A percentile compares a stretch with the other conserved stretches of the same genome.
Conservation (phyloP, 805 yeast genomes). For the Spencermartinsiella europaea region DNA sequence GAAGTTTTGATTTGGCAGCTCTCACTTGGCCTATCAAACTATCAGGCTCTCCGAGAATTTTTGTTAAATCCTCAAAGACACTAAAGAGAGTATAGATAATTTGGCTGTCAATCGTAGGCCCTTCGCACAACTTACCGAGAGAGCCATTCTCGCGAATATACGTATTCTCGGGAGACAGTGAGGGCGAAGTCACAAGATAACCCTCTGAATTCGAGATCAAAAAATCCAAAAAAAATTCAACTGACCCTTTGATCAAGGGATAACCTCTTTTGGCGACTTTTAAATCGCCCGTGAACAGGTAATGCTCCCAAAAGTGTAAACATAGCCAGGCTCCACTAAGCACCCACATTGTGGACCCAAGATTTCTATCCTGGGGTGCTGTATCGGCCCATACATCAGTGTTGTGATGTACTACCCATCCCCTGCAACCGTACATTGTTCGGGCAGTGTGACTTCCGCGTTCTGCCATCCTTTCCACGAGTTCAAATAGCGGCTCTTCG, state of each 20-base stretch:
- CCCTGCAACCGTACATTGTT: slow-evolving; percentile 7
- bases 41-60: neutral
- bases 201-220: slow-evolving; percentile 1
- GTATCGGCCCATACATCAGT: slow-evolving; percentile 4
- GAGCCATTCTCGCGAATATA: slow-evolving; percentile 1
- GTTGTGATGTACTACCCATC: slow-evolving; percentile 10
- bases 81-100: neutral
- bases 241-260: slow-evolving; percentile 9
- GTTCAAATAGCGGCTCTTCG: slow-evolving; percentile 5
- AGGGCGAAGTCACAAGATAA: slow-evolving; percentile 6
- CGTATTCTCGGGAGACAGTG: slow-evolving; percentile 12
- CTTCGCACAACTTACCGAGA: slow-evolving; percentile 1
- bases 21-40: neutral
- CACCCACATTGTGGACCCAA: slow-evolving; percentile 4
- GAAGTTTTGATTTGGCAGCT: neutral
- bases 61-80: neutral
- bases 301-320: slow-evolving; percentile 9
- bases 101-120: slow-evolving; percentile 1
- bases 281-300: slow-evolving; percentile 8
- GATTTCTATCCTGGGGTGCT: slow-evolving; percentile 4
- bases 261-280: slow-evolving; percentile 3
- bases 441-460: slow-evolving; percentile 5
- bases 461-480: slow-evolving; percentile 1
- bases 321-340: slow-evolving; percentile 6
- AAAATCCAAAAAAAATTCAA: slow-evolving; percentile 8